Evolutionary conservation across 164 flowering plant genomes (phyloP).

Genomic region (Akebia trifoliata): DNA sequence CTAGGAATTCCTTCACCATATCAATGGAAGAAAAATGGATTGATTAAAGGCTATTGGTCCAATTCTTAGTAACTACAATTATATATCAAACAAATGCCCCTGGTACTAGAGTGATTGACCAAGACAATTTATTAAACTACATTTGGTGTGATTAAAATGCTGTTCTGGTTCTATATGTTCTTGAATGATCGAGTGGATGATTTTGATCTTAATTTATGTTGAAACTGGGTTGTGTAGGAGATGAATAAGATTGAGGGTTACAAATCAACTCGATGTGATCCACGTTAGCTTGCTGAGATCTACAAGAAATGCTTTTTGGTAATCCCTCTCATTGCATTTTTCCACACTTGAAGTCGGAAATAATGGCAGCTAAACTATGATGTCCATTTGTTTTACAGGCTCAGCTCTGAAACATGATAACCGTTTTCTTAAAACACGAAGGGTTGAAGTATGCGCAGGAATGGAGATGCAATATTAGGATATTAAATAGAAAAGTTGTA

Average conservation of each 20-base stretch:
- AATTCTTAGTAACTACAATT: no score
- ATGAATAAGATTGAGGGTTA: slow-evolving; percentile 58
- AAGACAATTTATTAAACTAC: no score
- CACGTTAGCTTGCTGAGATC: slow-evolving; percentile 41
- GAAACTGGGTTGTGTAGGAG: slow-evolving; percentile 40
- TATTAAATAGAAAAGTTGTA: no score
- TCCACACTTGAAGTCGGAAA: not conserved
- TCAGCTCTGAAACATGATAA: not conserved
- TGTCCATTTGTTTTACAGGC: not conserved
- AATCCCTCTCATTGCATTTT: not conserved
- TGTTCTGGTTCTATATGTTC: not conserved
- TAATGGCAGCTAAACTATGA: not conserved
- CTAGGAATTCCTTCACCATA: no score
- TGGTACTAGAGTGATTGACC: no score
- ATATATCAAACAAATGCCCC: no score
- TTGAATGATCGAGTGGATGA: not conserved
- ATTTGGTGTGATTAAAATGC: not conserved
- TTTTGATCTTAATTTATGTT: not conserved
- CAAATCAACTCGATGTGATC: slow-evolving; percentile 48
- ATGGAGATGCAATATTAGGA: no score
- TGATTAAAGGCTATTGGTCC: no score
- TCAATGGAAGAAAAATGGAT: no score
- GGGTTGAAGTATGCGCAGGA: no score
- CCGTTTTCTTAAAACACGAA: no score
- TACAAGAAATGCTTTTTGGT: slow-evolving; percentile 50